These are phyloP conservation scores for Psidium friedrichsthalianum DNA, from an alignment of 345 rosid species.

Conservation along the genomic window DNA sequence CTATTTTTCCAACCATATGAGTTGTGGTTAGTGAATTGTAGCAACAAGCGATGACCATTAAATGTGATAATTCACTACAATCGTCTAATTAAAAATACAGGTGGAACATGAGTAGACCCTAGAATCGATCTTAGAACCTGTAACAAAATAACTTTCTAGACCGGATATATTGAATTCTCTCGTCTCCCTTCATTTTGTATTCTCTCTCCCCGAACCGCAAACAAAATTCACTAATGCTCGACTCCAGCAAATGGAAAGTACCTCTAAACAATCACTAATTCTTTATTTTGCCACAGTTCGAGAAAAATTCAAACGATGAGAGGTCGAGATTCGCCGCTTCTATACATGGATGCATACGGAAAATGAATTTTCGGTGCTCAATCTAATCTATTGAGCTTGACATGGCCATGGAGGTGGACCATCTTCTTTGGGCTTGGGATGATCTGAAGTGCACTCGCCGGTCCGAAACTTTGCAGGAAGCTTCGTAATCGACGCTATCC, in stretches of 20 bases:
- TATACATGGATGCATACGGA: rapidly evolving
- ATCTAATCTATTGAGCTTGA: not conserved
- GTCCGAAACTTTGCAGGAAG: not conserved
- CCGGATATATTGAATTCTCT: not conserved
- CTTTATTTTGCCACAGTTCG: not conserved
- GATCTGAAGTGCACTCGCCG: not conserved
- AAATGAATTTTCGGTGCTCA: not conserved
- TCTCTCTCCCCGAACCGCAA: not conserved
- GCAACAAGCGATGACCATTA: too few relatives aligned
- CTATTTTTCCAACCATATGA: too few relatives aligned
- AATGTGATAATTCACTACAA: too few relatives aligned
- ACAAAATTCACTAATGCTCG: not conserved
- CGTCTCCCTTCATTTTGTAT: not conserved
- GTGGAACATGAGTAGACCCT: too few relatives aligned
- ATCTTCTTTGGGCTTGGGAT: not conserved
- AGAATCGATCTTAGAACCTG: too few relatives aligned
- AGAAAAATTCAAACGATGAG: not conserved
- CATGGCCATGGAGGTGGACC: not conserved
- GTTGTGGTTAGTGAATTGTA: too few relatives aligned
- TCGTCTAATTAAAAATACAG: too few relatives aligned
- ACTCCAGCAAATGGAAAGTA: too few relatives aligned
- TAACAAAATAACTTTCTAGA: too few relatives aligned
- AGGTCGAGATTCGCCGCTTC: not conserved
- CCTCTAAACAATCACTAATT: not conserved
- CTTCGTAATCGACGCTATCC: not conserved